Percentiles rank a stretch among this genome's conserved stretches.
phyloP scores from a whole-genome alignment of 2,329 filamentous ascomycete species.

The Aschersonia sp. region DNA sequence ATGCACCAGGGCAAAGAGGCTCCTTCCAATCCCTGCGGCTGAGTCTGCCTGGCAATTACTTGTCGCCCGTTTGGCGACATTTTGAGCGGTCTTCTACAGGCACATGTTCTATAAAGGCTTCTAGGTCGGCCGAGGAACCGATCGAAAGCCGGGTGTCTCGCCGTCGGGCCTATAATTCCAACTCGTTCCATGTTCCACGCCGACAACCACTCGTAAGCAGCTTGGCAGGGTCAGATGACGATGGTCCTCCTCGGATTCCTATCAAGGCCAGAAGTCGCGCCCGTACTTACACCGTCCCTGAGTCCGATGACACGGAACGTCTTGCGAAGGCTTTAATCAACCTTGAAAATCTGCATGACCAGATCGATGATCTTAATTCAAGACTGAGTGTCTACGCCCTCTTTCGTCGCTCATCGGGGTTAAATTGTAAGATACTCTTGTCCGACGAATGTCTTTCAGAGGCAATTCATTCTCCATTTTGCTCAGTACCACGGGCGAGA shows the following conservation, averaged over 20 bases:
- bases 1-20: too few relatives aligned
- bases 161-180: conserved; percentile 32
- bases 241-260: conserved; percentile 22
- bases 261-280: conserved; percentile 23
- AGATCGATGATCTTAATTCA: conserved; percentile 46
- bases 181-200: conserved; percentile 42
- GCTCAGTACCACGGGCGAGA: too few relatives aligned
- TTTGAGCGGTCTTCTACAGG: too few relatives aligned
- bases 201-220: conserved; percentile 18
- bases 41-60: too few relatives aligned
- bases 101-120: too few relatives aligned
- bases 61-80: too few relatives aligned
- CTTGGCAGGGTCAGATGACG: conserved; percentile 10
- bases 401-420: too few relatives aligned
- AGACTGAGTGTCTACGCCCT: conserved; percentile 29
- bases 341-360: conserved; percentile 40
- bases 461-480: too few relatives aligned
- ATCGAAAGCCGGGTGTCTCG: conserved; percentile 14
- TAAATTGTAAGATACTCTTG: too few relatives aligned
- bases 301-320: conserved; percentile 35
- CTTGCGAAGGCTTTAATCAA: conserved; percentile 44
- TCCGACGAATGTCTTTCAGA: too few relatives aligned
- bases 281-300: conserved; percentile 29
- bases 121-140: too few relatives aligned
- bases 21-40: too few relatives aligned